phyloP scores from a whole-genome alignment of 306 rosid species.

The Luffa aegyptiaca region DNA sequence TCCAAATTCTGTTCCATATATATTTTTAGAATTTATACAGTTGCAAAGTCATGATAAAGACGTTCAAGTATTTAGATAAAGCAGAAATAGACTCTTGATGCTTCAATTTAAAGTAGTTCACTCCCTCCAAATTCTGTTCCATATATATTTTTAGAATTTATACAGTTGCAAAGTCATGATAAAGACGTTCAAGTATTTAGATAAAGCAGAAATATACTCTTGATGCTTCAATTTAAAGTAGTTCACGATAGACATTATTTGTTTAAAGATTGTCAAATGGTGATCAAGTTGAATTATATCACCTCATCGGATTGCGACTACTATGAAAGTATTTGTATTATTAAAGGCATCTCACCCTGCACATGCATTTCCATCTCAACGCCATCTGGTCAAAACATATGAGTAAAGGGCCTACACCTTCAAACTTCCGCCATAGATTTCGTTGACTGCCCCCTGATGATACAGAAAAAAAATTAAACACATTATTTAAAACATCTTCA shows the following conservation, averaged over 20 bases:
- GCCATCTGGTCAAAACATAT: not conserved
- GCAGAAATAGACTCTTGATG: not conserved
- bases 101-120: not conserved
- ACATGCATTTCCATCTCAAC: slow-evolving; percentile 1
- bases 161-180: not conserved
- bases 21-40: not conserved
- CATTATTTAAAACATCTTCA: not conserved
- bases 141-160: not conserved
- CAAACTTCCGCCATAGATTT: slow-evolving; percentile 74
- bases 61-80: not conserved
- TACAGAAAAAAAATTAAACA: not conserved
- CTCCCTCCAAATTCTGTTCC: not conserved
- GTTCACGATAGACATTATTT: not conserved
- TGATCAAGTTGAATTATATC: not conserved
- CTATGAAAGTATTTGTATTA: not conserved
- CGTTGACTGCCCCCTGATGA: slow-evolving; percentile 53
- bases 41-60: not conserved
- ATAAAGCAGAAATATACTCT: not conserved
- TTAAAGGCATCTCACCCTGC: not conserved
- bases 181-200: not conserved
- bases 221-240: not conserved
- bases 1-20: not conserved
- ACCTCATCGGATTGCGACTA: not conserved
- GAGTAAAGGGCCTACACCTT: slow-evolving; percentile 7
- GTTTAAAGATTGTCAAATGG: not conserved